Conservation (phyloP, 2,329 filamentous ascomycete genomes). For the Akanthomyces lecanii region DNA sequence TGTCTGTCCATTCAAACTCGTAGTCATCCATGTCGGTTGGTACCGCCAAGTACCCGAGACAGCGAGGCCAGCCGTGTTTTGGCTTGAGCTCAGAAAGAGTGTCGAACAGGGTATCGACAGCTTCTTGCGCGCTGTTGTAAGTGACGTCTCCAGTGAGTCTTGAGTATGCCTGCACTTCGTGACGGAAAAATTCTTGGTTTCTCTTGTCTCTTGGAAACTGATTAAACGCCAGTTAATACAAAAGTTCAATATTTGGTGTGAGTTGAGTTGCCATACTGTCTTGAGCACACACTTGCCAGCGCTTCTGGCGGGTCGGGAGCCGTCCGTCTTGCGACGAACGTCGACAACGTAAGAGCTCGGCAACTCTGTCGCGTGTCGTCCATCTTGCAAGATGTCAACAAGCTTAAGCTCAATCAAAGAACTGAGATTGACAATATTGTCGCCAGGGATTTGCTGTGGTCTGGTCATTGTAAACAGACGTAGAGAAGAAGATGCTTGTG, state of each 20-base stretch:
- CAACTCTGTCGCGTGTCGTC: not conserved
- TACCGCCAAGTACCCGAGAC: slow-evolving; percentile 1
- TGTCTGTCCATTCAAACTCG: slow-evolving; percentile 9
- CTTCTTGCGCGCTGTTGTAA: slow-evolving; percentile 1
- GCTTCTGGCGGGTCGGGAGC: not conserved
- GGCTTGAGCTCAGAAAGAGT: not conserved
- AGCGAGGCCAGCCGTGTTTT: slow-evolving; percentile 3
- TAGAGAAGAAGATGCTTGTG: not conserved
- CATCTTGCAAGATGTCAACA: slow-evolving; percentile 3
- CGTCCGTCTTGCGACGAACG: slow-evolving; percentile 3
- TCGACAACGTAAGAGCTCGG: slow-evolving; percentile 6
- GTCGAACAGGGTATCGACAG: not conserved
- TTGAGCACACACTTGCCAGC: slow-evolving; percentile 3
- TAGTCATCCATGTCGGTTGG: not conserved
- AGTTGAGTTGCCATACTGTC: not conserved
- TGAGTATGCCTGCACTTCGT: slow-evolving; percentile 2
- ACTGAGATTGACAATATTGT: slow-evolving; percentile 3
- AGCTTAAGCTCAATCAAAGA: not conserved
- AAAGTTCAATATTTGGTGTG: not conserved
- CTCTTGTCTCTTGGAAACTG: not conserved
- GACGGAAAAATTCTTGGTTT: not conserved
- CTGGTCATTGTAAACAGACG: not conserved
- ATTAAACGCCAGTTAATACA: not conserved
- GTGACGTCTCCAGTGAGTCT: not conserved
- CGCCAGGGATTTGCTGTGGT: not conserved